phyloP scores from a whole-genome alignment of 2,329 filamentous ascomycete genomes.

The Arthrobotrys pseudoclavata region DNA sequence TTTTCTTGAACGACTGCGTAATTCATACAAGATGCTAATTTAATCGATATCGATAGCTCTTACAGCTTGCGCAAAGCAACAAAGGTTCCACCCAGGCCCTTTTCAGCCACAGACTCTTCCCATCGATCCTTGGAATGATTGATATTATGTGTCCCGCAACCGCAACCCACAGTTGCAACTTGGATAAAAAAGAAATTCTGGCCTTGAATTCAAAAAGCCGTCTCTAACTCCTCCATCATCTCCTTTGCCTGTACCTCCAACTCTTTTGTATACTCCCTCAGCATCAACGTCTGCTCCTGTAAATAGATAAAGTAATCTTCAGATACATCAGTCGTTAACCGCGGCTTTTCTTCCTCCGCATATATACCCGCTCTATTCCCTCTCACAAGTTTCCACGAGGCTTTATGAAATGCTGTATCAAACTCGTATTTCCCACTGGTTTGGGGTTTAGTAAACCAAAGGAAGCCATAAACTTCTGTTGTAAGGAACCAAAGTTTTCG shows the following conservation, averaged over 20 bases:
- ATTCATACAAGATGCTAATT: background rate
- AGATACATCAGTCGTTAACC: slow-evolving; percentile 7
- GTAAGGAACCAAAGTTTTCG: slow-evolving; percentile 51
- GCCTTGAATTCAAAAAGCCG: background rate
- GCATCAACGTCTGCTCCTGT: slow-evolving; percentile 41
- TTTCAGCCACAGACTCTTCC: background rate
- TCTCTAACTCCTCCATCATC: slow-evolving; percentile 36
- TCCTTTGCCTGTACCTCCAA: slow-evolving; percentile 31
- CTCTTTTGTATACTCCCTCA: slow-evolving; percentile 30
- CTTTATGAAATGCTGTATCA: slow-evolving; percentile 41
- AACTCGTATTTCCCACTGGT: slow-evolving; percentile 41
- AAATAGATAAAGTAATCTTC: slow-evolving; percentile 56
- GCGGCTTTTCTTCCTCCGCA: slow-evolving; percentile 17
- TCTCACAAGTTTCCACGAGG: slow-evolving; percentile 36
- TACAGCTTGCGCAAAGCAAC: background rate
- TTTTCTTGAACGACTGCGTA: background rate
- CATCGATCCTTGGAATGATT: background rate
- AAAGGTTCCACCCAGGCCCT: background rate
- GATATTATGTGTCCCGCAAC: background rate
- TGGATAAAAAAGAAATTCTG: background rate
- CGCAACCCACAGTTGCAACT: background rate
- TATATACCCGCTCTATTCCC: slow-evolving; percentile 28
- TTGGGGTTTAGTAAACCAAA: slow-evolving; percentile 41
- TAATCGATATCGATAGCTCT: background rate
- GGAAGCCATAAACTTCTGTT: slow-evolving; percentile 49